phyloP scores from a whole-genome alignment of 2,329 filamentous ascomycete species.

The Ophiostoma sp. region DNA sequence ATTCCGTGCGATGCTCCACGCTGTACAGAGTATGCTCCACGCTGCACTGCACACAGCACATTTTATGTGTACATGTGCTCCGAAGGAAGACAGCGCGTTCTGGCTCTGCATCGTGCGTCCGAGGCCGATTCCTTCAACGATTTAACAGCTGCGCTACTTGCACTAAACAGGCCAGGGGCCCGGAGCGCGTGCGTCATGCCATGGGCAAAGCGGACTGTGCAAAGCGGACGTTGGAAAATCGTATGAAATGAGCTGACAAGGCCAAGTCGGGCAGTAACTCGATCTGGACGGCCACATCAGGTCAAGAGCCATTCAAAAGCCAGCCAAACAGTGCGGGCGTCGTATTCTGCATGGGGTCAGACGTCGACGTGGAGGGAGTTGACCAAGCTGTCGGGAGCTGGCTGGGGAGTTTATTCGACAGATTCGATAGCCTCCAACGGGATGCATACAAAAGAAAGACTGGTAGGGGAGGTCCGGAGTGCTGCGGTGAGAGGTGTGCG shows the following conservation, averaged over 20 bases:
- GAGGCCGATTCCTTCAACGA: neutral
- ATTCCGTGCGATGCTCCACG: neutral
- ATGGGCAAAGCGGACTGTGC: neutral
- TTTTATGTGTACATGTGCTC: too few species aligned
- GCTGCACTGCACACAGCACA: too few species aligned
- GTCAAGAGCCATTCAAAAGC: too few species aligned
- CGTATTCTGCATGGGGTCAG: constrained; percentile 12
- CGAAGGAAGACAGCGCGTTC: neutral
- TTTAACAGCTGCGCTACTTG: neutral
- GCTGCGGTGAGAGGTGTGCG: neutral
- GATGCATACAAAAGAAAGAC: neutral
- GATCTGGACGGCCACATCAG: constrained; percentile 5
- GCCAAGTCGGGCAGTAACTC: constrained; percentile 16
- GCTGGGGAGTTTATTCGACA: neutral
- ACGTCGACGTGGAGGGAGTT: neutral
- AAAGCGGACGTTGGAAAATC: neutral
- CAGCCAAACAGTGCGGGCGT: constrained; percentile 1
- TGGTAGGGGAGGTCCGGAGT: neutral
- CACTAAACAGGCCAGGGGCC: neutral
- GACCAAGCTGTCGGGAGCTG: constrained; percentile 22
- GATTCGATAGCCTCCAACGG: neutral
- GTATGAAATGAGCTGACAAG: neutral
- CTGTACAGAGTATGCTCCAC: neutral
- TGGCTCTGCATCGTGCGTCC: neutral
- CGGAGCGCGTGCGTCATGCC: constrained; percentile 8